Base-by-base conservation (phyloP, 768 basidiomycete species). In the Kondoa subrosea region DNA sequence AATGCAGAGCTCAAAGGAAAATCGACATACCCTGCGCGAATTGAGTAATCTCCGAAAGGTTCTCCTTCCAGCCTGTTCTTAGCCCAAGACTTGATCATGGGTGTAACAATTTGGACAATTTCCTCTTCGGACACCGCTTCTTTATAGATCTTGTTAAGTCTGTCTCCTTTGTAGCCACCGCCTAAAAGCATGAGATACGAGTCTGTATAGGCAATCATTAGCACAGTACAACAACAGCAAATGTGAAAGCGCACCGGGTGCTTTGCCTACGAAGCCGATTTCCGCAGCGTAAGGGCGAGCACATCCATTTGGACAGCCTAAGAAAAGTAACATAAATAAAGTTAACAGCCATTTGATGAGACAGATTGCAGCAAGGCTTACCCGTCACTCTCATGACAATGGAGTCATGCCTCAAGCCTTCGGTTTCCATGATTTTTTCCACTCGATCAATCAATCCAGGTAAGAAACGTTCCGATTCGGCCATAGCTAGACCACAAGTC, bases 301-400 rank as follows among this genome's bases (percentile, higher is more conserved):
- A 76, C 91, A 91, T 40, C 89, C 90, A 73, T 91, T 91, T 1
- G 89, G 89, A 72, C 62, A 64, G 31, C 56, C 30, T 16, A 67
- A 15, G 57, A 60, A 34, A 3, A 26, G 27, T 2, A 33, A 30
- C 3, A 57, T 29, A 65, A 25, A 1, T 25, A 65, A 56, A 26
- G 27, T 33, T 12, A 59, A 25, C 26, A 27, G 8, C 17, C 59
- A 4, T 16, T 29, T 3, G 58, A 67, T 17, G 15, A 34, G n/a
- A n/a, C 21, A 34, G 34, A 62, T 66, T 25, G 17, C 27, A 26
- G 8, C 79, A 79, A 16, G 78, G 78, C 71, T 92, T 96, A 63
- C 93, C 93, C 17, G 92, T 96, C 92, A 97, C 96, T 65, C 93
- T 84, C 93, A 99, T 96, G 69, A 96, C 85, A 71, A 97, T 93